These are phyloP conservation scores for Aspergillus saccharolyticus DNA, from an alignment of 495 filamentous ascomycete species.

Conservation along the genomic window DNA sequence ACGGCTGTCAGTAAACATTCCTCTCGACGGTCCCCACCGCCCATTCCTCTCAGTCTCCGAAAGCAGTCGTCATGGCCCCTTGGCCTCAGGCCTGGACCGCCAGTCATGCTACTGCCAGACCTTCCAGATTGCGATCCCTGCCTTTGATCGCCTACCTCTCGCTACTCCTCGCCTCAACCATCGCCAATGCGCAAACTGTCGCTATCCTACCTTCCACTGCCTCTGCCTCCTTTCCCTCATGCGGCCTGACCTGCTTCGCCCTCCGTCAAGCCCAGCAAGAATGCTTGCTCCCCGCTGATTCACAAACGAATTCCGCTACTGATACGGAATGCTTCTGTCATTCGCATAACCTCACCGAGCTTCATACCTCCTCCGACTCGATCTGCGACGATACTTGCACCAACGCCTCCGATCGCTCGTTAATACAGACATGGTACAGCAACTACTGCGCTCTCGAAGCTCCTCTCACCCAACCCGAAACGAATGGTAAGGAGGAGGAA, in stretches of 20 bases:
- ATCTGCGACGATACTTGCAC: conserved; percentile 37
- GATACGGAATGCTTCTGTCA: conserved; percentile 56
- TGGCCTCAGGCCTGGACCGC: conserved; percentile 13
- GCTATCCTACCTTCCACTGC: conserved; percentile 29
- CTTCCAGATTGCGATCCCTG: conserved; percentile 2
- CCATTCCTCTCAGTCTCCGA: neutral
- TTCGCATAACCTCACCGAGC: conserved; percentile 34
- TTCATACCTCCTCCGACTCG: conserved; percentile 31
- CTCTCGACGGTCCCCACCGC: conserved; percentile 21
- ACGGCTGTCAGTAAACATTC: conserved; percentile 5
- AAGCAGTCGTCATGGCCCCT: conserved; percentile 15
- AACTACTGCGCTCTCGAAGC: conserved; percentile 34
- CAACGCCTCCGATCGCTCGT: conserved; percentile 27
- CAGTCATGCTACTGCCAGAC: too few relatives aligned
- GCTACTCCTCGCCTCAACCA: conserved; percentile 15
- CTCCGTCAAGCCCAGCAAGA: conserved; percentile 41
- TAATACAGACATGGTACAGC: conserved; percentile 48
- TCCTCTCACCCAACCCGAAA: conserved; percentile 11
- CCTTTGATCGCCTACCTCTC: conserved; percentile 10
- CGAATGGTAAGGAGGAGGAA: conserved; percentile 8
- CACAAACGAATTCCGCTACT: conserved; percentile 25
- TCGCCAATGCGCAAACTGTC: conserved; percentile 23
- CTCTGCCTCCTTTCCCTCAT: conserved; percentile 43
- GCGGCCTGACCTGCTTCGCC: conserved; percentile 42
- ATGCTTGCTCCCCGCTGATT: conserved; percentile 39